phyloP scores from a whole-genome alignment of 2,329 filamentous ascomycete genomes.

The Stachybotrys chartarum region DNA sequence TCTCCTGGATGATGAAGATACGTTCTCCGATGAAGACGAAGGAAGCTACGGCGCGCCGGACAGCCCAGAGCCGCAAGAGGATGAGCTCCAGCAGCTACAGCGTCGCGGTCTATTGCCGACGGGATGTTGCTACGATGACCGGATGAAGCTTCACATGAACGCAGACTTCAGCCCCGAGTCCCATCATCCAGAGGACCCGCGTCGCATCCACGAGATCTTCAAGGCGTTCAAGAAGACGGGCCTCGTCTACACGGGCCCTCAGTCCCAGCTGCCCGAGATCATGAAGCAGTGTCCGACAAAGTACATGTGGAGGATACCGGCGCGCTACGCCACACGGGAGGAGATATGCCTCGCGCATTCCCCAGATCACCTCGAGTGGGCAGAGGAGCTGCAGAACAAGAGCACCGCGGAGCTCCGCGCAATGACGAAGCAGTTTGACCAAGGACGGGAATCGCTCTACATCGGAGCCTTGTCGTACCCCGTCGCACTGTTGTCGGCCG shows the following conservation, averaged over 20 bases:
- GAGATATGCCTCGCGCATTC: conserved; percentile 80
- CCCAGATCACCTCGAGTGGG: conserved; percentile 71
- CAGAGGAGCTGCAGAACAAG: conserved; percentile 49
- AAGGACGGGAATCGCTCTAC: conserved; percentile 69
- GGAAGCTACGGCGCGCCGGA: conserved; percentile 26
- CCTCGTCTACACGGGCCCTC: conserved; percentile 59
- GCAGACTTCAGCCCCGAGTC: conserved; percentile 65
- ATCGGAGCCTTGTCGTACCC: conserved; percentile 76
- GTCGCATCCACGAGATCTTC: conserved; percentile 89
- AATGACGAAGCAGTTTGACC: conserved; percentile 54
- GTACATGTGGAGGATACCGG: conserved; percentile 70
- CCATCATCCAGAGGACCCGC: conserved; percentile 89
- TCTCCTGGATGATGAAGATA: conserved; percentile 23
- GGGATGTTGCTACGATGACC: conserved; percentile 81
- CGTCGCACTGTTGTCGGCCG: conserved; percentile 76
- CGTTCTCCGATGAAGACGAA: conserved; percentile 19
- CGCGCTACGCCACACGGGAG: conserved; percentile 66
- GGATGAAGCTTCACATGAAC: conserved; percentile 95
- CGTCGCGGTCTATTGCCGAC: conserved; percentile 54
- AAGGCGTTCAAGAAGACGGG: conserved; percentile 77
- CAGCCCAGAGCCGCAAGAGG: conserved; percentile 26
- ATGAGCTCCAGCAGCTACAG: conserved; percentile 29
- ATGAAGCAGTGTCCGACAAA: conserved; percentile 47
- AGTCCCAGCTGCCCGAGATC: conserved; percentile 44
- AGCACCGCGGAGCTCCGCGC: conserved; percentile 59